phyloP scores from a whole-genome alignment of 768 basidiomycete species.

The Polyporus arcularius region DNA sequence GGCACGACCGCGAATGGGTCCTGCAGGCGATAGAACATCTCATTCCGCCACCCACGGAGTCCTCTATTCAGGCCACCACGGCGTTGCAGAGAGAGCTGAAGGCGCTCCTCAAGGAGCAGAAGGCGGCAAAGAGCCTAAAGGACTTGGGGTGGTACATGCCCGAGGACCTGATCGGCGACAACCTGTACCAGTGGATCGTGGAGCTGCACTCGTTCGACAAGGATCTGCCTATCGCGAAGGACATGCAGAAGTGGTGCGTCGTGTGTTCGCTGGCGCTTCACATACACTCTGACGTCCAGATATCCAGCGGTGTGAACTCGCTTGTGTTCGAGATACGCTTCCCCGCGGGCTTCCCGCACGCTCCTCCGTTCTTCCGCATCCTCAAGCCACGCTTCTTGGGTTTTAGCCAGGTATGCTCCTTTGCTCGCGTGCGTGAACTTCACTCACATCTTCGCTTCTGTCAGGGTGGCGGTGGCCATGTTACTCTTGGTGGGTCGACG shows the following conservation, averaged over 20 bases:
- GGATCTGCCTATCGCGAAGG: conserved; percentile 58
- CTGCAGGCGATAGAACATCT: conserved; percentile 42
- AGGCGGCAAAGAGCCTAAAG: conserved; percentile 42
- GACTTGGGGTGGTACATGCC: conserved; percentile 76
- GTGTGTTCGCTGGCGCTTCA: not conserved
- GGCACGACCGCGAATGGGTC: conserved; percentile 54
- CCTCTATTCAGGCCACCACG: conserved; percentile 53
- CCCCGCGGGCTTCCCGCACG: conserved; percentile 62
- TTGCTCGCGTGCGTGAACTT: not conserved
- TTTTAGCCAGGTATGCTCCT: conserved; percentile 46
- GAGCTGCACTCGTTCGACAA: conserved; percentile 73
- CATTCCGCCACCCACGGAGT: conserved; percentile 62
- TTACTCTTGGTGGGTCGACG: conserved; percentile 51
- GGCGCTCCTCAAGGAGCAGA: conserved; percentile 62
- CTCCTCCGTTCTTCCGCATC: conserved; percentile 77
- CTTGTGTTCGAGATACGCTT: conserved; percentile 76
- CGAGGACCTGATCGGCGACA: conserved; percentile 63
- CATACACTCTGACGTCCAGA: not conserved
- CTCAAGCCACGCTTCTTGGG: conserved; percentile 73
- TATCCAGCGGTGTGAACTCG: conserved; percentile 54
- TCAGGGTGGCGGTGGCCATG: conserved; percentile 65
- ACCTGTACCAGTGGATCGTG: conserved; percentile 72
- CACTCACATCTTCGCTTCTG: too few relatives aligned
- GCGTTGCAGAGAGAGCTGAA: conserved; percentile 64
- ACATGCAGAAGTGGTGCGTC: conserved; percentile 51